Base-by-base conservation (phyloP, 768 basidiomycete species). In the Panellus pusillus region DNA sequence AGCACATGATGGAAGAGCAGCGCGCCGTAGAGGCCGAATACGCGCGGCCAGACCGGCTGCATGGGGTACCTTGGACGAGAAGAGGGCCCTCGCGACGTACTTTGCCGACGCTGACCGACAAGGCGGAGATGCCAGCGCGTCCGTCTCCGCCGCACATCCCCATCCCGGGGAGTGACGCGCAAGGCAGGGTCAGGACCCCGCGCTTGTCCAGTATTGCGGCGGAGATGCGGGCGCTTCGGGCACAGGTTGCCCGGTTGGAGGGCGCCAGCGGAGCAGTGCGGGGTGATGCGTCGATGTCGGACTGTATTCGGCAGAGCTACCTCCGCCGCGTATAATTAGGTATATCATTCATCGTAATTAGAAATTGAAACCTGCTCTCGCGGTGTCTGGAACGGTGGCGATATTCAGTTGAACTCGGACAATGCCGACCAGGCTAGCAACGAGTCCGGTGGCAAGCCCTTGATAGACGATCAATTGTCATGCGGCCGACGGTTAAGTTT, bases 241-340 rank as follows among this genome's bases (percentile, higher is more conserved):
- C 51, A 15, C 59, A 60, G 54, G 54, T 60, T 6, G 59, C 59
- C 17, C 47, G 59, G 6, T 44, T 60, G 4, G 59, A 60, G 44
- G 54, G 47, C 27, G 47, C 24, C 24, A 24, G 24, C 6, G 24
- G 24, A 24, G 24, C 24, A 6, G 24, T 2, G 24, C 24, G 24
- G 24, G 24, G 24, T 24, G 24, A 24, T 6, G 24, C 24, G 24
- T 24, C 24, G 24, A 24, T 24, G 24, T 24, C 24, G 24, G 6
- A 6, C 24, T 6, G 24, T 24, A 24, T 6, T 24, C 24, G 24
- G 6, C 24, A 24, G 24, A 24, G 24, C 24, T 24, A 3, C 24
- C 24, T 24, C 24, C 24, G 24, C 24, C 24, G 24, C 24, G 24
- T 24, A 24, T 24, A 24, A 24, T 24, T 24, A 24, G 6, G 24